These are phyloP conservation scores for Elsinoe perseae DNA, from an alignment of 2,329 filamentous ascomycete species.

Conservation along the genomic window DNA sequence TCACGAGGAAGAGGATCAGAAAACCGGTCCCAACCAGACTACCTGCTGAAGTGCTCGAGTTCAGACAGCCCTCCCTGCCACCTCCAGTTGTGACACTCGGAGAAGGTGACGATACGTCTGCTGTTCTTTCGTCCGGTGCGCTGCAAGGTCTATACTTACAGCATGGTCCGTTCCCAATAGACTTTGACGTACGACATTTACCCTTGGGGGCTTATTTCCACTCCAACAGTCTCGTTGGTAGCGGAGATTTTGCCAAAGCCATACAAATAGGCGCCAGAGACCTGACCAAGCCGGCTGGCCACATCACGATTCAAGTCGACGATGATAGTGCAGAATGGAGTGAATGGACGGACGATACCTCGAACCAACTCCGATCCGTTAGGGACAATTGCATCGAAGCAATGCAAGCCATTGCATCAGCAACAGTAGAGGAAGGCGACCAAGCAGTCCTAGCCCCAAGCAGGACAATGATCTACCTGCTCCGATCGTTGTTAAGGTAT, in stretches of 20 bases:
- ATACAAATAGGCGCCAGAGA: slow-evolving; percentile 34
- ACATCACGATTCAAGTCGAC: slow-evolving; percentile 34
- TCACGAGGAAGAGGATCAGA: slow-evolving; percentile 15
- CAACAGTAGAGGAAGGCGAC: slow-evolving; percentile 8
- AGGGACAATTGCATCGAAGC: slow-evolving; percentile 30
- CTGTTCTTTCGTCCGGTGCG: slow-evolving; percentile 9
- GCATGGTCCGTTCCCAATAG: slow-evolving; percentile 43
- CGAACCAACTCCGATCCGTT: slow-evolving; percentile 36
- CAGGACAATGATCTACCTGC: slow-evolving; percentile 23
- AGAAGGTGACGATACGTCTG: not conserved
- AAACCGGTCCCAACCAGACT: slow-evolving; percentile 30
- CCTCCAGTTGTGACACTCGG: slow-evolving; percentile 21
- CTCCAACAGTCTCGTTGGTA: slow-evolving; percentile 50
- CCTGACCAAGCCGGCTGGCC: slow-evolving; percentile 51
- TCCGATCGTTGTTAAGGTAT: slow-evolving; percentile 45
- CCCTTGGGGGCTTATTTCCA: slow-evolving; percentile 49
- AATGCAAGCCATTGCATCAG: not conserved
- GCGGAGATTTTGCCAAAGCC: slow-evolving; percentile 45
- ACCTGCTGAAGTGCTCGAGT: slow-evolving; percentile 39
- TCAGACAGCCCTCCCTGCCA: slow-evolving; percentile 37
- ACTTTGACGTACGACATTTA: slow-evolving; percentile 47
- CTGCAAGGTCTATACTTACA: slow-evolving; percentile 42
- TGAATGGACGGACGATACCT: slow-evolving; percentile 50
- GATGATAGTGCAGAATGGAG: slow-evolving; percentile 38
- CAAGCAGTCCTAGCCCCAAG: not conserved